Percentiles rank a stretch among this genome's conserved stretches.
Evolutionary conservation across 345 rosid species (phyloP).

Genomic region (Cardamine resedifolia): DNA sequence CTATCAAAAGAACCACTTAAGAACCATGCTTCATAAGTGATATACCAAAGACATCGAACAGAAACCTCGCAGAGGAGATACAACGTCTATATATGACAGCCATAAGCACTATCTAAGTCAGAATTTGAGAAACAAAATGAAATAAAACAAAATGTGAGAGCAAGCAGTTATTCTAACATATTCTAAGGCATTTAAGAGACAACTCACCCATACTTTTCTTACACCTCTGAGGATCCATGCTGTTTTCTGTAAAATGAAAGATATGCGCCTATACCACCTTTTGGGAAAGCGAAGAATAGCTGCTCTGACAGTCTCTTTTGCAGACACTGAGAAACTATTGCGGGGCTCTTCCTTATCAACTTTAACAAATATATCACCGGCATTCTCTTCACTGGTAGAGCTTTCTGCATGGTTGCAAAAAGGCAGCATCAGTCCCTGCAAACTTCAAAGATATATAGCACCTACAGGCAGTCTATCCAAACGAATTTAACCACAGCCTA

Average conservation of each 20-base stretch:
- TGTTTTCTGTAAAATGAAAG: conserved; percentile 58
- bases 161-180: neutral
- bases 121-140: conserved; percentile 18
- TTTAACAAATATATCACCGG: conserved; percentile 47
- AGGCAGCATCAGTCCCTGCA: conserved; percentile 54
- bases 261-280: conserved; percentile 74
- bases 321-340: conserved; percentile 55
- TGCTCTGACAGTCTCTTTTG: conserved; percentile 76
- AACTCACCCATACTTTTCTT: conserved; percentile 79
- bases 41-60: conserved; percentile 6
- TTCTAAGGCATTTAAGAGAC: neutral
- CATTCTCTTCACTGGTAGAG: conserved; percentile 42
- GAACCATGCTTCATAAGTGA: neutral
- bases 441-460: conserved; percentile 46
- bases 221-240: conserved; percentile 52
- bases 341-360: conserved; percentile 56
- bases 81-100: neutral
- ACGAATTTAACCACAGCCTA: conserved; percentile 58
- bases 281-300: conserved; percentile 59
- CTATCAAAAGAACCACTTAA: neutral
- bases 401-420: conserved; percentile 55
- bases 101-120: conserved; percentile 2
- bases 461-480: conserved; percentile 49
- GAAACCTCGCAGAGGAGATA: conserved; percentile 3
- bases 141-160: conserved; percentile 13